Evolutionary conservation across 257 asterid genomes (phyloP), one percentile per base, ranked within the genome.

Genomic region (Solanum arcanum): DNA sequence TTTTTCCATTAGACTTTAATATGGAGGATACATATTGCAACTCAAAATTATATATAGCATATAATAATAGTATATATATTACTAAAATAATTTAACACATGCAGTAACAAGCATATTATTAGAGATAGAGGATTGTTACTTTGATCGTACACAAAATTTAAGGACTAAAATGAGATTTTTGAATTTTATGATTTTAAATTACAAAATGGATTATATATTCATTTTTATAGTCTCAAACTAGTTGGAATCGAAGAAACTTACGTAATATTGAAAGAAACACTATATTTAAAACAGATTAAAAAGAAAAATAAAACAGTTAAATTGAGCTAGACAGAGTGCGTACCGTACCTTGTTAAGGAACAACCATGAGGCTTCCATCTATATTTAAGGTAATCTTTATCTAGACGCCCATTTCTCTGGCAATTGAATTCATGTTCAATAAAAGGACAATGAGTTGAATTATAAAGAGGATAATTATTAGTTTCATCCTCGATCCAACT

Each of bases 321-420:
- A 62, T 62, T 0, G 31, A 23, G 33, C 25, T 16, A n/a, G 0
- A 60, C 0, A 9, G 6, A 27, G 23, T 0, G 1, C 0, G 14
- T 33, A 6, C 25, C 0, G 14, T 33, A 6, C 25, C 97, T 94
- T 42, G 92, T 76, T 83, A 95, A 86, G 90, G 64, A 69, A 88
- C 98, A 94, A 89, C 82, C 90, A 75, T 64, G 90, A 77, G 99
- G 98, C 59, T 93, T 94, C 99, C 99, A 96, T 59, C 89, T 87
- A 93, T 95, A 96, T 46, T 68, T 82, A 72, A 92, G 95, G 92
- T 94, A 96, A 84, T 86, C 60, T 16, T 88, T 39, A 46, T 96
- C 98, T 37, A 93, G 90, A 77, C 99, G 98, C 86, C 98, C 99
- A 80, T 96, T 96, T 5, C 88, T 90, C 49, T 14, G 90, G 94